Evolutionary conservation across 768 basidiomycete genomes (phyloP), one percentile per base, ranked within the genome.

Genomic region (Mycena galopus): DNA sequence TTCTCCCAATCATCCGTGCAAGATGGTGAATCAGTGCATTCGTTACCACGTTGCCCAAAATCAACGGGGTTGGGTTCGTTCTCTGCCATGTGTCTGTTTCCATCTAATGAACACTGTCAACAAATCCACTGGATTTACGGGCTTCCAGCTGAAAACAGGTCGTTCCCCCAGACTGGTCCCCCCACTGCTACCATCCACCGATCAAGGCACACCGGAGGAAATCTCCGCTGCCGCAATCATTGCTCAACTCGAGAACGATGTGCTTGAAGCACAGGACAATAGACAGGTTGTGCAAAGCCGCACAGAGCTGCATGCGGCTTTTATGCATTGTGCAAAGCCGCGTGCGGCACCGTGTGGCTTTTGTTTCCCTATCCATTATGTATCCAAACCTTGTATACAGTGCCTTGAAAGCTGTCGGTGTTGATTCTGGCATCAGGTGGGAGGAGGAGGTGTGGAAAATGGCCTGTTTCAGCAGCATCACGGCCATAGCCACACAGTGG

Each of bases 201-300:
- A 17, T 56, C 4, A 1, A 17, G 33, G 12, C 33, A 12, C 33
- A 35, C 33, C 33, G 1, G 68, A 70, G 27, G 68, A 53, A 4
- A 55, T 44, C 21, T 32, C 47, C 21, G 56, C 65, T 0, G 4
- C 27, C 0, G 39, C 61, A 4, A 51, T 75, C 7, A 66, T 59
- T 4, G 63, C 50, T 5, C 65, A 32, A 1, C 55, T 76, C 23
- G 29, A 76, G 0, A 12, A 37, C 0, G 76, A 81, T 63, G 64
- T 79, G 3, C 35, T 58, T 0, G 75, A 79, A 25, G 81, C 81
- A 0, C 75, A 77, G 11, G 80, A 83, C 29, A 78, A n/a, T n/a
- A n/a, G n/a, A n/a, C n/a, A n/a, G n/a, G n/a, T n/a, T n/a, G n/a
- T n/a, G n/a, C n/a, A n/a, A n/a, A n/a, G n/a, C n/a, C n/a, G n/a